Evolutionary conservation across 208 protist genomes (phyloP).

Genomic region (Wallacemonas sp.): DNA sequence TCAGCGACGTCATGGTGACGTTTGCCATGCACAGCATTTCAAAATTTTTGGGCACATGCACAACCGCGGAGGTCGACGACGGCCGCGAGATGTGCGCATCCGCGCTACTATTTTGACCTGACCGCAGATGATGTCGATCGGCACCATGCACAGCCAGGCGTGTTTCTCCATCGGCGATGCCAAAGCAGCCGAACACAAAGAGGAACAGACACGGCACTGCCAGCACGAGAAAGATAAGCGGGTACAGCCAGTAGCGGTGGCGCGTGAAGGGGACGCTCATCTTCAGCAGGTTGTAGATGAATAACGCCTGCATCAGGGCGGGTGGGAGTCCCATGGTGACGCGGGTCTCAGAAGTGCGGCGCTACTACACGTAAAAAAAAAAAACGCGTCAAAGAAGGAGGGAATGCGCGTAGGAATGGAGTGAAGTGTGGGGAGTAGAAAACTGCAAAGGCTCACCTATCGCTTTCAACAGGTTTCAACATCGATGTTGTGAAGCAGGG

Average conservation of each 20-base stretch:
- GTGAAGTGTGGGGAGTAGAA: too few relatives aligned
- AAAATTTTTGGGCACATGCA: slow-evolving; percentile 14
- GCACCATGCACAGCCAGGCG: background rate
- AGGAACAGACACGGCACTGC: slow-evolving; percentile 26
- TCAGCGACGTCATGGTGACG: slow-evolving; percentile 37
- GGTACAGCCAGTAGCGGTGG: slow-evolving; percentile 32
- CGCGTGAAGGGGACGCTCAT: slow-evolving; percentile 23
- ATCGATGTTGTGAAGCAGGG: too few relatives aligned
- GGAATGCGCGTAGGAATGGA: too few relatives aligned
- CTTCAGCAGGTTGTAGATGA: slow-evolving; percentile 28
- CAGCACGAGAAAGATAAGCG: slow-evolving; percentile 32
- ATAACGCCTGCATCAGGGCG: slow-evolving; percentile 23
- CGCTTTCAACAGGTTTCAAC: too few relatives aligned
- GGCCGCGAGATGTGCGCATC: background rate
- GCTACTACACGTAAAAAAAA: too few relatives aligned
- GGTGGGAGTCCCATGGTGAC: slow-evolving; percentile 16
- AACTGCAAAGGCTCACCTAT: too few relatives aligned
- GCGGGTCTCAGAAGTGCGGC: too few relatives aligned
- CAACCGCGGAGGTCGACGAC: slow-evolving; percentile 5
- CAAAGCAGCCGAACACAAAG: slow-evolving; percentile 14
- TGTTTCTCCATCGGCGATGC: slow-evolving; percentile 12
- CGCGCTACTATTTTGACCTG: background rate
- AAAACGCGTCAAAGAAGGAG: background rate
- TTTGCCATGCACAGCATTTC: slow-evolving; percentile 10
- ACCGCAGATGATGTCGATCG: background rate